Conservation (phyloP, 768 basidiomycete genomes). For the Tubosaeta brunneosetosa region DNA sequence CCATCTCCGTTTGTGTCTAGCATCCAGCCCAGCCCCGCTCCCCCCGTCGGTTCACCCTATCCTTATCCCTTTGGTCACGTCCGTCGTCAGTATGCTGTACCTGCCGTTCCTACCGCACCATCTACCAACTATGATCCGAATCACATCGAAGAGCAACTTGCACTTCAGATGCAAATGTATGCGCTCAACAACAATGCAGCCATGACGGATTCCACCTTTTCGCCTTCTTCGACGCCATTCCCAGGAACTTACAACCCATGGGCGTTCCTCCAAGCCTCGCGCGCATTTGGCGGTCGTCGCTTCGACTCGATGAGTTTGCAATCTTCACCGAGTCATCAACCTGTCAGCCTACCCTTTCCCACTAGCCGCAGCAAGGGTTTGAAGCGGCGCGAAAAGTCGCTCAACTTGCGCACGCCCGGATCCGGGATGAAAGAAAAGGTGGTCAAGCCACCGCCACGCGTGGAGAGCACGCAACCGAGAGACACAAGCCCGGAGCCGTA, state of each 20-base stretch:
- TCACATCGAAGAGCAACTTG: constrained; percentile 65
- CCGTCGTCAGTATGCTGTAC: constrained; percentile 45
- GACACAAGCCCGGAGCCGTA: constrained; percentile 78
- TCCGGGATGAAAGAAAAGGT: constrained; percentile 22
- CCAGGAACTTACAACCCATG: constrained; percentile 65
- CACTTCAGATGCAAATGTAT: constrained; percentile 73
- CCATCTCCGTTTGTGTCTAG: constrained; percentile 62
- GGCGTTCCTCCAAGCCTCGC: constrained; percentile 61
- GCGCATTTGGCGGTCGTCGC: constrained; percentile 41
- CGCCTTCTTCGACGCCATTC: constrained; percentile 72
- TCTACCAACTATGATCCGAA: constrained; percentile 38
- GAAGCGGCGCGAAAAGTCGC: constrained; percentile 41
- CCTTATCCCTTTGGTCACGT: constrained; percentile 76
- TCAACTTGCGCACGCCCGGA: constrained; percentile 29
- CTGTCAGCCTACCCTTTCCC: constrained; percentile 43
- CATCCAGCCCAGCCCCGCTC: constrained; percentile 49
- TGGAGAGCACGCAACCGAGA: constrained; percentile 77
- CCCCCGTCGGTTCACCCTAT: constrained; percentile 68
- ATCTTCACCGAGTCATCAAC: constrained; percentile 32
- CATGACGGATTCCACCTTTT: constrained; percentile 70
- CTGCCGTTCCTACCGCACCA: constrained; percentile 40
- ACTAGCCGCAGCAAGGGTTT: constrained; percentile 39
- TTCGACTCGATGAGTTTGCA: constrained; percentile 57
- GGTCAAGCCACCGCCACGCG: constrained; percentile 67
- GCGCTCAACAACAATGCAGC: constrained; percentile 64